These are phyloP conservation scores for Triticum monococcum DNA, from an alignment of 176 grass and related monocot genomes.

Conservation along the genomic window DNA sequence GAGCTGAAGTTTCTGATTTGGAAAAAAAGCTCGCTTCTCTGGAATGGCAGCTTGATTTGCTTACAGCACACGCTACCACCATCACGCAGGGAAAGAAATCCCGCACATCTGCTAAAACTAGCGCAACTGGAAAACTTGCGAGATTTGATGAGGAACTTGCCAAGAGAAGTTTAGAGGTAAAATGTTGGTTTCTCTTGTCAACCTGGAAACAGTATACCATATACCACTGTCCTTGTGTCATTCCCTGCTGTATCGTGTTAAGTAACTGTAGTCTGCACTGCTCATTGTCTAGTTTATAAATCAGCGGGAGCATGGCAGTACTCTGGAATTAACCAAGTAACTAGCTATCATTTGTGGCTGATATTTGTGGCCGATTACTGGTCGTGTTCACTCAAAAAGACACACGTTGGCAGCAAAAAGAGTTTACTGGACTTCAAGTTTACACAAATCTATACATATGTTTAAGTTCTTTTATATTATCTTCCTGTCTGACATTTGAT, in stretches of 20 bases:
- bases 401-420: not conserved
- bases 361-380: not conserved
- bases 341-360: conserved; percentile 5
- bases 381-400: conserved; percentile 19
- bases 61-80: conserved; percentile 73
- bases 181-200: conserved; percentile 11
- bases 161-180: conserved; percentile 52
- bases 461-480: conserved; percentile 12
- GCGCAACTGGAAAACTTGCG: conserved; percentile 30
- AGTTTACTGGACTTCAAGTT: not conserved
- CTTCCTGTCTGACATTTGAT: conserved; percentile 20
- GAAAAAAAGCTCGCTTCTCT: conserved; percentile 80
- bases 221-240: not conserved
- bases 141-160: conserved; percentile 42
- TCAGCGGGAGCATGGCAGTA: not conserved
- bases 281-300: conserved; percentile 1
- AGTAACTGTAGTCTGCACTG: conserved; percentile 8
- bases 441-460: conserved; percentile 8
- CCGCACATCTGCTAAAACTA: conserved; percentile 50
- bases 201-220: conserved; percentile 22
- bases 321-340: not conserved
- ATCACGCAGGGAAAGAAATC: conserved; percentile 76
- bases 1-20: conserved; percentile 77
- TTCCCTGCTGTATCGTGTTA: not conserved
- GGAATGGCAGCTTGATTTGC: conserved; percentile 73